Conservation (phyloP, 169 alveolate species). For the Perkinsus marinus region DNA sequence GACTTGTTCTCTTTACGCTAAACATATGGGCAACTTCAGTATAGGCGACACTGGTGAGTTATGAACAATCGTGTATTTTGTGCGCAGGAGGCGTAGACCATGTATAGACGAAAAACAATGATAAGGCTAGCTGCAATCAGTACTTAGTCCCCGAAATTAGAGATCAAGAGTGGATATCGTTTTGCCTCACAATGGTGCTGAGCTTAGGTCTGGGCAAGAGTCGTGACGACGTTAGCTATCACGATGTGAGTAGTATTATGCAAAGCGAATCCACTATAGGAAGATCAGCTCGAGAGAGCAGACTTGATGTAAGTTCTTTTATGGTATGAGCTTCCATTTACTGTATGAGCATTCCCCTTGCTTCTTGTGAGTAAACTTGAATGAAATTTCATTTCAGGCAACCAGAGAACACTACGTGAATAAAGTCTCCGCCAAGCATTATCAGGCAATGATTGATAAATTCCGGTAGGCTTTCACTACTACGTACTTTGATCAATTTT, state of each 20-base stretch:
- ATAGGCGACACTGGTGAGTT: not conserved
- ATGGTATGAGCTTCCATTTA: too few relatives aligned
- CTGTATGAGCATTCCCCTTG: too few relatives aligned
- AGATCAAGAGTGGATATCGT: not conserved
- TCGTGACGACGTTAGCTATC: not conserved
- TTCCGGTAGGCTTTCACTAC: not conserved
- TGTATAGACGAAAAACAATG: too few relatives aligned
- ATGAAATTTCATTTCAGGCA: not conserved
- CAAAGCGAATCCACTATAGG: not conserved
- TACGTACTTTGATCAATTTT: not conserved
- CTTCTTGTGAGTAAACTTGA: too few relatives aligned
- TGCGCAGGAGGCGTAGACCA: too few relatives aligned
- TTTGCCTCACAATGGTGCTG: too few relatives aligned
- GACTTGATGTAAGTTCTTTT: not conserved
- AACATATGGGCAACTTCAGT: not conserved
- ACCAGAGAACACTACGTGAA: not conserved
- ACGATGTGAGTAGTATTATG: not conserved
- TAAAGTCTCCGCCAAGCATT: not conserved
- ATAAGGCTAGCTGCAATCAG: too few relatives aligned
- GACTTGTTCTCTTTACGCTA: not conserved
- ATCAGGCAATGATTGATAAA: not conserved
- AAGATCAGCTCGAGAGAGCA: not conserved
- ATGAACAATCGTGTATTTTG: too few relatives aligned
- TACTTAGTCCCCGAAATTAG: not conserved
- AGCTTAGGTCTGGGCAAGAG: not conserved